Evolutionary conservation across 495 filamentous ascomycete genomes (phyloP), one percentile per base, ranked within the genome.

Genomic region (Recurvomyces mirabilis): DNA sequence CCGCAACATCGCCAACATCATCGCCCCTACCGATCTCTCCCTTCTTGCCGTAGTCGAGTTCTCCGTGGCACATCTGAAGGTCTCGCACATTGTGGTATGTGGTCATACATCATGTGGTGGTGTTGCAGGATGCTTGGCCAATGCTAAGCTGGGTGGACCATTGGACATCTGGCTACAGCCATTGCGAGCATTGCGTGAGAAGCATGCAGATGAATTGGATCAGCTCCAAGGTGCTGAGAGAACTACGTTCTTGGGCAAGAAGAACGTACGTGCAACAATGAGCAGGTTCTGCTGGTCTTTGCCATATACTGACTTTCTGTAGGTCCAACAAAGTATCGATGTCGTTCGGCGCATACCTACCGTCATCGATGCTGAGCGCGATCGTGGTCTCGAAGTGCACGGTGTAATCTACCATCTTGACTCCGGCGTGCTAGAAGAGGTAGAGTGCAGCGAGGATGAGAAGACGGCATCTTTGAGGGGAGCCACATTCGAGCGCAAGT

Each of bases 1-100:
- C 71, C 84, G 87, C 60, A 94, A 94, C 70, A 91, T 94, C 63
- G 87, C 86, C 60, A 94, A 94, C 67, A 72, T 91, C 62, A 62
- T 94, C 39, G 77, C 79, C 44, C 68, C 81, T 11, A 75, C 74
- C 55, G 87, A 94, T 61, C 72, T 93, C 55, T 82, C 72, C 66
- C 77, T 79, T 28, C 65, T 73, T 13, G 72, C 75, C 43, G 87
- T 91, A n/a, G 78, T 94, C 66, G 79, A 87, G 55, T 94, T 81
- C 59, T 81, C 85, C 44, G 83, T 93, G 31, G 64, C 53, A 22
- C 65, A 79, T 56, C 69, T 94, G 24, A 77, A 78, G 37, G 86
- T 94, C 51, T 72, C 82, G 62, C 82, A 88, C 62, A 68, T 94
- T 26, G 76, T 94, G 34, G 71, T 94, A 18, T 88, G 82, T 65